Conservation (phyloP, 768 basidiomycete genomes). For the Tephrocybe sp. region DNA sequence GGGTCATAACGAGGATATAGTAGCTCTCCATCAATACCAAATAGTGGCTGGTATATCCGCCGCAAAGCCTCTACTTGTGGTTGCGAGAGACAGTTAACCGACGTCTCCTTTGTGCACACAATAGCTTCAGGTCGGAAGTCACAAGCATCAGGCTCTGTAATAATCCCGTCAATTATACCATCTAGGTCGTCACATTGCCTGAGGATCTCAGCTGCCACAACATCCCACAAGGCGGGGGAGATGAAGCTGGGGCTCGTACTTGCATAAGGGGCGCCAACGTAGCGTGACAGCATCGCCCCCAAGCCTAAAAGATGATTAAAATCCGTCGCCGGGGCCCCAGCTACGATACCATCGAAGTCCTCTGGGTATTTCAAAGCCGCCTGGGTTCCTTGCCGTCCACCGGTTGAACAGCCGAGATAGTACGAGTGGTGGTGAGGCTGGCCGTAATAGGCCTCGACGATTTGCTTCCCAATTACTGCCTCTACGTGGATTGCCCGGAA, state of each 20-base stretch:
- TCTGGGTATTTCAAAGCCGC: slow-evolving; percentile 14
- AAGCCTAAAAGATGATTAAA: slow-evolving; percentile 6
- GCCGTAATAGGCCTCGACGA: slow-evolving; percentile 13
- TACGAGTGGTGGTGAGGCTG: slow-evolving; percentile 11
- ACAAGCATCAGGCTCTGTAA: slow-evolving; percentile 13
- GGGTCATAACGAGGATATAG: slow-evolving; percentile 7
- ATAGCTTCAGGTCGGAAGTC: slow-evolving; percentile 3
- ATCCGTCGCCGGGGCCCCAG: slow-evolving; percentile 6
- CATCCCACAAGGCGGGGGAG: slow-evolving; percentile 1
- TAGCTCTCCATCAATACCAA: neutral
- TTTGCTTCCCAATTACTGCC: slow-evolving; percentile 9
- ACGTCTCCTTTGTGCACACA: neutral
- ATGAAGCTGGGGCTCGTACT: slow-evolving; percentile 3
- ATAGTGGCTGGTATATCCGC: slow-evolving; percentile 5
- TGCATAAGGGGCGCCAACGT: slow-evolving; percentile 1
- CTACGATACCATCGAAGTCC: slow-evolving; percentile 16
- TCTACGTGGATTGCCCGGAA: slow-evolving; percentile 10
- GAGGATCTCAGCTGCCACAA: slow-evolving; percentile 10
- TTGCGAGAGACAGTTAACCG: neutral
- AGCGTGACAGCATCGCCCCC: neutral
- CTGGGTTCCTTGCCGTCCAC: slow-evolving; percentile 16
- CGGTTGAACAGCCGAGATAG: slow-evolving; percentile 15
- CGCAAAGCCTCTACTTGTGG: slow-evolving; percentile 2
- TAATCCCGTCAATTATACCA: slow-evolving; percentile 13
- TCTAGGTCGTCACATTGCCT: slow-evolving; percentile 15